Base-by-base conservation (phyloP, 768 basidiomycete genomes). In the Harrya chromipes region DNA sequence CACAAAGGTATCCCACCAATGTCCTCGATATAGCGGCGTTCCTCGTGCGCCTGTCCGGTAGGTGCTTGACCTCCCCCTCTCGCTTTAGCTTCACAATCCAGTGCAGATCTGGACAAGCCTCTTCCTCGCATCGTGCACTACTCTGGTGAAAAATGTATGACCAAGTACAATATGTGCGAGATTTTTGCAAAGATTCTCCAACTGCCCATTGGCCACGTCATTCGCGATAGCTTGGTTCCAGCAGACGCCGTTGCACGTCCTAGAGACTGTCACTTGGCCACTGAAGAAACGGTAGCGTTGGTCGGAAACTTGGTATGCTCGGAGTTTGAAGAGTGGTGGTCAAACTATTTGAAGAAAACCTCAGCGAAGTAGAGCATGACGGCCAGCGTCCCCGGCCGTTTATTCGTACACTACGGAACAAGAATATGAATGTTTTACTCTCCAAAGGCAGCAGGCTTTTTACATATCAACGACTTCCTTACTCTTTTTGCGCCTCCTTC, bases 121-220 rank as follows among this genome's bases (percentile, higher is more conserved):
- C 33, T 64, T 50, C 55, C 74, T 0, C 73, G 79, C 0, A 85
- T 97, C 43, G 54, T 97, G 4, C 95, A 97, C 68, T 97, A 91
- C 67, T 87, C 92, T 4, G 82, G 81, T 3, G 78, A 81, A 16
- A 86, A 90, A 59, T 82, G 87, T 2, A 83, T 86, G 64, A 97
- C 94, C 9, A 98, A 98, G 72, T 97, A 94, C 70, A 87, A 88
- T 58, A 97, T 97, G 56, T 92, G 90, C 63, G 72, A 89, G 24
- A 73, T 87, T 33, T 89, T 93, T 57, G 81, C 87, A 9, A 76
- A 75, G 40, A 76, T 90, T 43, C 79, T 95, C 27, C 71, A 75
- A 6, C 69, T 91, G 0, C 78, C 89, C 11, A 87, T 90, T 60
- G 64, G 57, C 2, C 91, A 97, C 63, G 84, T 95, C 60, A 73